These are phyloP conservation scores for Astragalus membranaceus DNA, from an alignment of 306 rosid species.

Conservation along the genomic window DNA sequence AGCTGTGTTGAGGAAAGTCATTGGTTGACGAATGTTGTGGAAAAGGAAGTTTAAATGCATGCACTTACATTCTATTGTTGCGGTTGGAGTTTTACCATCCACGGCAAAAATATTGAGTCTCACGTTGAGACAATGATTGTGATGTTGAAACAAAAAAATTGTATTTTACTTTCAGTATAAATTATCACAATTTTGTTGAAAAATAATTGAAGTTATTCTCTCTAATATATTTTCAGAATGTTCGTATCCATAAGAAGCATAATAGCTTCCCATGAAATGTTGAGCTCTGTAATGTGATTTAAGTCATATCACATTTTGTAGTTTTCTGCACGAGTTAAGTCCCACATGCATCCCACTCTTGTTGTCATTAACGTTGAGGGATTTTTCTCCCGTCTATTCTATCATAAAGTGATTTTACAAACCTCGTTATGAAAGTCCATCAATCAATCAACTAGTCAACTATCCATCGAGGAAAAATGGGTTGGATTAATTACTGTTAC, in stretches of 20 bases:
- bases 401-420: too few relatives aligned
- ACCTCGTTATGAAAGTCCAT: too few relatives aligned
- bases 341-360: background rate
- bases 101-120: background rate
- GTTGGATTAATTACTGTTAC: too few relatives aligned
- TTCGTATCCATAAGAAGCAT: background rate
- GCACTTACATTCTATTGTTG: background rate
- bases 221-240: background rate
- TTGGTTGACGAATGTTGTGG: slow-evolving; percentile 30
- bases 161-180: background rate
- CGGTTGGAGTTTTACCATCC: slow-evolving; percentile 7
- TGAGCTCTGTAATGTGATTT: background rate
- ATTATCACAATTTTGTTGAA: slow-evolving; percentile 20
- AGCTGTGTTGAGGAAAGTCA: slow-evolving; percentile 53
- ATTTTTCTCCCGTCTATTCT: too few relatives aligned
- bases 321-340: background rate
- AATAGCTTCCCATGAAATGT: background rate
- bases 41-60: background rate
- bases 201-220: background rate
- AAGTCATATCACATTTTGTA: background rate
- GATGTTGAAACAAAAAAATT: background rate
- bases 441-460: too few relatives aligned
- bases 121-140: slow-evolving; percentile 1
- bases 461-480: too few relatives aligned
- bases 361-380: too few relatives aligned